Evolutionary conservation across 805 yeast genomes (phyloP).

Genomic region (Blastobotrys parvus): DNA sequence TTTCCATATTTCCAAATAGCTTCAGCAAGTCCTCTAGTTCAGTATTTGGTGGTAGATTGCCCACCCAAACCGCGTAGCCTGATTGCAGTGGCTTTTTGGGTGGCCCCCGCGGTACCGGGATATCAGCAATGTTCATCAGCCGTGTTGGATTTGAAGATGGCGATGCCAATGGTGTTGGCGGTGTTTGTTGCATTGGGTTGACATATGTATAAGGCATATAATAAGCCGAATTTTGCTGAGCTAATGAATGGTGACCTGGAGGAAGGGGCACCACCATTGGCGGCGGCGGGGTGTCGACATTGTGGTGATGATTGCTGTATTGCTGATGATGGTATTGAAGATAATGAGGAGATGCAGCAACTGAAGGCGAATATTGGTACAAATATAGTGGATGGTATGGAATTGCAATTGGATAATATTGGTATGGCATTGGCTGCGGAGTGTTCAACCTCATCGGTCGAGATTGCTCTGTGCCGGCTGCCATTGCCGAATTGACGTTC

Average conservation of each 20-base stretch:
- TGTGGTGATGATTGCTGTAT: not conserved
- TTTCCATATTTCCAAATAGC: conserved; percentile 30
- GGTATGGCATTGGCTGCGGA: not conserved
- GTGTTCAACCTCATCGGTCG: no score
- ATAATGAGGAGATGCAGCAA: not conserved
- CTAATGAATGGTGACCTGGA: no score
- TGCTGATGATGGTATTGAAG: not conserved
- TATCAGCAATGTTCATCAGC: no score
- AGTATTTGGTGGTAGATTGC: conserved; percentile 32
- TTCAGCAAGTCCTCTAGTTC: conserved; percentile 29
- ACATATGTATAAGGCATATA: no score
- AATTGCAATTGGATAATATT: not conserved
- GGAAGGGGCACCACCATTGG: not conserved
- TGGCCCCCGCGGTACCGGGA: conserved; percentile 34
- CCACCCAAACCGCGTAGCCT: conserved; percentile 41
- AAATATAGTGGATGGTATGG: not conserved
- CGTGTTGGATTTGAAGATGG: no score
- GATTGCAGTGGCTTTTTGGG: conserved; percentile 32
- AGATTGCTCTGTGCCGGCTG: no score
- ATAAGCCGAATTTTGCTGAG: no score
- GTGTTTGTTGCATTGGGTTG: no score
- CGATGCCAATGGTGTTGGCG: no score
- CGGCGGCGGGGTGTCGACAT: not conserved
- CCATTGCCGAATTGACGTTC: no score
- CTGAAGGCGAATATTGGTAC: not conserved